These are phyloP conservation scores for Alternaria alternata DNA, from an alignment of 2,329 filamentous ascomycete genomes.

Conservation along the genomic window DNA sequence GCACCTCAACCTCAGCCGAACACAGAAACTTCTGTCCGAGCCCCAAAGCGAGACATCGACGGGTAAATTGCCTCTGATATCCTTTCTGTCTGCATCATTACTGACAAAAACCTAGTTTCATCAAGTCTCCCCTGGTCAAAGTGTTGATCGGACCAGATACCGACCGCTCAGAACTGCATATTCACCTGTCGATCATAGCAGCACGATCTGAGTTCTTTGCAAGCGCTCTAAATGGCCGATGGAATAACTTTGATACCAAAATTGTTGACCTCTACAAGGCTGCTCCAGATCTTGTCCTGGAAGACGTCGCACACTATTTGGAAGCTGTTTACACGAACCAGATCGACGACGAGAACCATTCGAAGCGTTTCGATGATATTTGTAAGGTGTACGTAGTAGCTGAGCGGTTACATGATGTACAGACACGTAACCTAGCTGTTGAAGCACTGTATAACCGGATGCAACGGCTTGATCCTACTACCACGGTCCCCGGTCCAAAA, in stretches of 20 bases:
- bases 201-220: conserved; percentile 15
- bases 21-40: not conserved
- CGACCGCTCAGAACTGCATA: not conserved
- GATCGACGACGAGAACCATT: conserved; percentile 1
- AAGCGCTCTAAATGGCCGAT: conserved; percentile 2
- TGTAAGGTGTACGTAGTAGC: conserved; percentile 28
- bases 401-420: conserved; percentile 10
- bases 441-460: not conserved
- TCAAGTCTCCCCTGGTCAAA: conserved; percentile 6
- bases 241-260: not conserved
- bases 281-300: conserved; percentile 12
- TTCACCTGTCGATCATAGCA: conserved; percentile 4
- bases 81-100: not conserved
- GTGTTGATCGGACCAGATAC: conserved; percentile 5
- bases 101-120: not conserved
- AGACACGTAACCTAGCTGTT: not conserved
- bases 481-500: not conserved
- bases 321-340: conserved; percentile 19
- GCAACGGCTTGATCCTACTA: too few species aligned
- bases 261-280: conserved; percentile 4
- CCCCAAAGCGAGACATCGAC: not conserved
- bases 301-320: conserved; percentile 21
- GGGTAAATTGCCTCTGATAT: not conserved
- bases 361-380: not conserved
- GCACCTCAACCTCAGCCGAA: not conserved